These are phyloP conservation scores for Stephanodiscus triporus DNA, from an alignment of 108 stramenopile species.

Conservation along the genomic window DNA sequence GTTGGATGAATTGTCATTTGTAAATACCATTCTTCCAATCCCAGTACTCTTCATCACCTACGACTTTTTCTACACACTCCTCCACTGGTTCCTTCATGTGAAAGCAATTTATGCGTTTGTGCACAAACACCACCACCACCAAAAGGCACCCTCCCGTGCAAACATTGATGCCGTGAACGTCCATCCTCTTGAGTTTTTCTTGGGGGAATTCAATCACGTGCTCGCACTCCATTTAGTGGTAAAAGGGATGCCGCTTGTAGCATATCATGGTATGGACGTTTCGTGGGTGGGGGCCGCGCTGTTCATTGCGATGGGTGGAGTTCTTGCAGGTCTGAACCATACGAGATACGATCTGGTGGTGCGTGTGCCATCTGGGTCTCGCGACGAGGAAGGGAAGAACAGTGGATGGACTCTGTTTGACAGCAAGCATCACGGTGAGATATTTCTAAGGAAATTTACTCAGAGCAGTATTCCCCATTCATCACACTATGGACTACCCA, in stretches of 20 bases:
- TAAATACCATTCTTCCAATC: conserved; percentile 59
- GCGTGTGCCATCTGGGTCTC: conserved; percentile 39
- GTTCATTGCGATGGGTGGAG: conserved; percentile 84
- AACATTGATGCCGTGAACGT: conserved; percentile 98
- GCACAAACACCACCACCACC: conserved; percentile 98
- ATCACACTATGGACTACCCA: neutral
- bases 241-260: conserved; percentile 35
- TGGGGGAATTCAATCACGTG: conserved; percentile 97
- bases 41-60: conserved; percentile 88
- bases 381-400: conserved; percentile 3
- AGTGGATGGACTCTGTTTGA: conserved; percentile 69
- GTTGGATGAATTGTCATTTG: conserved; percentile 47
- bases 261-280: conserved; percentile 57
- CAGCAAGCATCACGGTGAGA: conserved; percentile 82
- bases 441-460: neutral
- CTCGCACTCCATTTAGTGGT: conserved; percentile 72
- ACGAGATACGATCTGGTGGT: conserved; percentile 86
- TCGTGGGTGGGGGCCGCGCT: conserved; percentile 56
- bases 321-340: conserved; percentile 96
- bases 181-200: conserved; percentile 96
- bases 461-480: neutral
- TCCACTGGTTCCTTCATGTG: conserved; percentile 92
- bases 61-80: conserved; percentile 94
- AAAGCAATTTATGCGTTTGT: conserved; percentile 85
- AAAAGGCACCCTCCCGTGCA: conserved; percentile 94